A percentile compares a stretch with the other conserved stretches of the same genome.
Conservation (phyloP, 495 filamentous ascomycete genomes). For the Bathelium albidoporum region DNA sequence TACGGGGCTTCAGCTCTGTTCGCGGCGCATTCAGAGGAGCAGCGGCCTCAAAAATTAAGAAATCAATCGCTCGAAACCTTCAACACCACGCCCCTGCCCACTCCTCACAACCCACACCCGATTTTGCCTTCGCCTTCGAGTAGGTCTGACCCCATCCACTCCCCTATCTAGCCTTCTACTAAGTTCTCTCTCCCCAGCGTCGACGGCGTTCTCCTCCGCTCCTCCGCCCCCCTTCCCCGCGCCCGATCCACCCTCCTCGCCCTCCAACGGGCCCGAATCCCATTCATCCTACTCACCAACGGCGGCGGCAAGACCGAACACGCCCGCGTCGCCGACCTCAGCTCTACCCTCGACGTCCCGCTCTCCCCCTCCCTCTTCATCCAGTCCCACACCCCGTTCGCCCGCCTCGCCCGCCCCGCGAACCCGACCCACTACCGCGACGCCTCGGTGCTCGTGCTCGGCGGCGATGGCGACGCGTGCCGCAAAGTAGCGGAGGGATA, state of each 20-base stretch:
- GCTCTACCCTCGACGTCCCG: conserved; percentile 47
- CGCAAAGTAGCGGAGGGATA: conserved; percentile 68
- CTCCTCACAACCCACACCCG: conserved; percentile 29
- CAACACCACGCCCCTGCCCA: background rate
- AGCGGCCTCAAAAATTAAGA: background rate
- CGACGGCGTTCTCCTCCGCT: conserved; percentile 90
- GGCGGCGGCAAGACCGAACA: conserved; percentile 72
- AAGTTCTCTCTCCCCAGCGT: conserved; percentile 50
- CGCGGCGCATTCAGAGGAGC: background rate
- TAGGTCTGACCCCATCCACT: conserved; percentile 34
- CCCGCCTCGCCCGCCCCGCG: no score
- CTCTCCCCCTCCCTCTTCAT: conserved; percentile 59
- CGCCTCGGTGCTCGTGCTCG: conserved; percentile 70
- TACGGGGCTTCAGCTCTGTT: background rate
- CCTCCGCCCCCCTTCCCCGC: conserved; percentile 65
- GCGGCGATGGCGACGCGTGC: conserved; percentile 68
- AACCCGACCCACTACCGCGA: conserved; percentile 46
- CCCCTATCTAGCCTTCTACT: conserved; percentile 4
- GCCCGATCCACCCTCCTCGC: conserved; percentile 63
- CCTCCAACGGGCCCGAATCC: conserved; percentile 60
- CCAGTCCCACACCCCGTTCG: conserved; percentile 79
- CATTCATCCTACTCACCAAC: conserved; percentile 82
- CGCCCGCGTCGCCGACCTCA: conserved; percentile 60
- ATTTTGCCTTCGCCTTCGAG: conserved; percentile 82
- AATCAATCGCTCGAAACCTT: background rate